Conservation (phyloP, 2,329 filamentous ascomycete genomes). For the Chaetomium globosum region DNA sequence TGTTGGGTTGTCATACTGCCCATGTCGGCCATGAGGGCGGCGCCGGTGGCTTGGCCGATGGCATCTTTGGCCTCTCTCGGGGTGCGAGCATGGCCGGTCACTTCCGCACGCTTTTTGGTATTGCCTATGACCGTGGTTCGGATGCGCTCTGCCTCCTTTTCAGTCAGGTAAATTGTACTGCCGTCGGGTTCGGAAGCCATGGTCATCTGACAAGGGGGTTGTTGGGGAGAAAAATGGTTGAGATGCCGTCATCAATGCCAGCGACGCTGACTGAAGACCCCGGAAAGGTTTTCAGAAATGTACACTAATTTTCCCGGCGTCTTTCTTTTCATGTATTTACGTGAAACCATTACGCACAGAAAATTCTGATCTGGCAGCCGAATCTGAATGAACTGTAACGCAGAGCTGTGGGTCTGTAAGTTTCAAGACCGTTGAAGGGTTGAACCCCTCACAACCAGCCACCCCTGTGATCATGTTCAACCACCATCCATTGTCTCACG, state of each 20-base stretch:
- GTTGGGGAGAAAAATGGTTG: not conserved
- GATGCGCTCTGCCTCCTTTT: slow-evolving; percentile 22
- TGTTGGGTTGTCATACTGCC: not conserved
- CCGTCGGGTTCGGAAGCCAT: not conserved
- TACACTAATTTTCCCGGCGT: not conserved
- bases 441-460: too few species aligned
- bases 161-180: slow-evolving; percentile 16
- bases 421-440: not conserved
- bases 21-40: slow-evolving; percentile 21
- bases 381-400: not conserved
- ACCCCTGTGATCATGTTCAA: not conserved
- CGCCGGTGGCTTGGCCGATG: slow-evolving; percentile 20
- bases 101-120: not conserved
- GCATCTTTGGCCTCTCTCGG: slow-evolving; percentile 9
- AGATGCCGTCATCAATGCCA: not conserved
- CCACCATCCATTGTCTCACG: not conserved
- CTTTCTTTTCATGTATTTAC: not conserved
- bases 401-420: not conserved
- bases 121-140: slow-evolving; percentile 2
- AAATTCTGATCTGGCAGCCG: not conserved
- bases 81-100: slow-evolving; percentile 9
- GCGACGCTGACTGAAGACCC: not conserved
- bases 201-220: not conserved
- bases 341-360: not conserved
- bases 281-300: not conserved